Evolutionary conservation across 352 stramenopile species (phyloP), one percentile per base, ranked within the genome.

Genomic region (Globisporangium yorkense): DNA sequence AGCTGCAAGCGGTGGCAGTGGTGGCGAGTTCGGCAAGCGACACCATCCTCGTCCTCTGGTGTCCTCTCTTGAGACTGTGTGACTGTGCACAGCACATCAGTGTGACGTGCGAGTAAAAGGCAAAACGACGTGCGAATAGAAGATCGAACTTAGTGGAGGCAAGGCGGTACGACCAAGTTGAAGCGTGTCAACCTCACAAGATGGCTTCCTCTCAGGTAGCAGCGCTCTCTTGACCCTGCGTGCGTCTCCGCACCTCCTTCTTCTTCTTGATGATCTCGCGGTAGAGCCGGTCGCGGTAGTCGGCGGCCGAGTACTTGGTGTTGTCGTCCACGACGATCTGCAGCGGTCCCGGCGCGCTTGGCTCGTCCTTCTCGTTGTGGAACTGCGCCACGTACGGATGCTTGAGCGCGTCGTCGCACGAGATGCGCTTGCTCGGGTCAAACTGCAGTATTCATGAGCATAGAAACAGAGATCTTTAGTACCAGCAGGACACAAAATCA

Each of bases 381-480:
- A 98, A 98, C 63, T 98, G 88, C 20, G 87, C 77, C 41, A 98
- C 88, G 69, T 97, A 99, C 41, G 92, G 75, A 60, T 99, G 93
- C 61, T 91, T 88, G 60, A 98, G 72, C 13, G 92, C 87, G 27
- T 94, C 84, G 33, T 86, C 75, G 15, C 84, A 84, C 24, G 89
- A 79, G 35, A 96, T 89, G 44, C 95, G 82, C 66, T 97, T 97
- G 47, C 68, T 80, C 8, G 93, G 94, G 67, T 98, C 90, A 65
- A 98, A 98, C 75, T 96, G 66, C 43, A 8, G 1, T 4, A 24
- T n/a, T 13, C 41, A 57, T 7, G 15, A 50, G n/a, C 33, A 55
- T 8, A 51, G 16, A 51, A 69, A 21, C 6, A 10, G 31, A 5
- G 18, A 15, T 6, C 29, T 2, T 39, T 13, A 52, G 24, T 16